These are phyloP conservation scores for Caloboletus inedulis DNA, from an alignment of 1,284 basidiomycete genomes.

Conservation along the genomic window DNA sequence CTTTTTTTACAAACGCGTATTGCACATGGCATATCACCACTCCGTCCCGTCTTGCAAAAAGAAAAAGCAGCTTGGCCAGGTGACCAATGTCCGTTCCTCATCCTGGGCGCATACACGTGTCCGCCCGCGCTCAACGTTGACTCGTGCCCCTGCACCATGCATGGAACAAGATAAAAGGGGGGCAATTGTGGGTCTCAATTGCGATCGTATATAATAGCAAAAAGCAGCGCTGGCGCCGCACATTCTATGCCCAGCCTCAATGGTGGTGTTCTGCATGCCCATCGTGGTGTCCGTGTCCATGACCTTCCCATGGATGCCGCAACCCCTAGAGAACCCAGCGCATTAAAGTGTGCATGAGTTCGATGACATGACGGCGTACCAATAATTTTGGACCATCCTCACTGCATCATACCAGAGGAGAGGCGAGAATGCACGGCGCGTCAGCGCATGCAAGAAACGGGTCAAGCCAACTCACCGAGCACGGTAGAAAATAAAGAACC, in stretches of 20 bases:
- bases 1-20: background rate
- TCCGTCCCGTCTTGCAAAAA: background rate
- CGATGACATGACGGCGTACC: slow-evolving; percentile 37
- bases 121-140: background rate
- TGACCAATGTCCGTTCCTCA: background rate
- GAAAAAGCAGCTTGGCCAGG: too few species aligned
- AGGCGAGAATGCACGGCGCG: slow-evolving; percentile 3
- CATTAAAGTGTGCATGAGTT: slow-evolving; percentile 1
- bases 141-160: background rate
- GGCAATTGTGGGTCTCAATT: background rate
- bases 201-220: slow-evolving; percentile 14
- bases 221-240: background rate
- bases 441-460: slow-evolving; percentile 1
- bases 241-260: slow-evolving; percentile 23
- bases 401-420: slow-evolving; percentile 35
- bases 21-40: background rate
- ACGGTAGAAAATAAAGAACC: slow-evolving; percentile 98
- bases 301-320: slow-evolving; percentile 53
- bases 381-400: slow-evolving; percentile 74
- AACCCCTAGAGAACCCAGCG: slow-evolving; percentile 40
- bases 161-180: background rate
- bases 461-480: slow-evolving; percentile 61
- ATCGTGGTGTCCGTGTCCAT: slow-evolving; percentile 46
- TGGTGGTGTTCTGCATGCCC: slow-evolving; percentile 26
- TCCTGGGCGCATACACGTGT: background rate